Evolutionary conservation across 768 basidiomycete genomes (phyloP).

Genomic region (Neoboletus brunneissimus): DNA sequence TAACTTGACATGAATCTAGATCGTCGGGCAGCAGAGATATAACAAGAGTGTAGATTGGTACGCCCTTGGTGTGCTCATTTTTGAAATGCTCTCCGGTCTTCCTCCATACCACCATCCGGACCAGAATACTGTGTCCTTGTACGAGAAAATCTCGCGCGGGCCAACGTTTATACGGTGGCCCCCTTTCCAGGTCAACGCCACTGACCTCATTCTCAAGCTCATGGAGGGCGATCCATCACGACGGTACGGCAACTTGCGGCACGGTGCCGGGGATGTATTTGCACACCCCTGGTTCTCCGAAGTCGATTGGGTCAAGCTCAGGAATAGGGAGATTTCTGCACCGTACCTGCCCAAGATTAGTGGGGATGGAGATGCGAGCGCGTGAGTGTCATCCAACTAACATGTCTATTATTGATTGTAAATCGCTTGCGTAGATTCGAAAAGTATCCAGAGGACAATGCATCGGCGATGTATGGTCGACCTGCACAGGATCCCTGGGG

Average conservation of each 20-base stretch:
- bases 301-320: slow-evolving; percentile 85
- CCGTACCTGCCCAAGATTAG: slow-evolving; percentile 92
- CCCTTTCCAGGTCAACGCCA: slow-evolving; percentile 68
- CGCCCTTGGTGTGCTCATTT: slow-evolving; percentile 93
- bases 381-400: slow-evolving; percentile 47
- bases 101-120: slow-evolving; percentile 93
- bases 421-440: slow-evolving; percentile 54
- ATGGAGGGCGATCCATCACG: slow-evolving; percentile 87
- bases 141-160: slow-evolving; percentile 86
- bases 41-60: slow-evolving; percentile 99
- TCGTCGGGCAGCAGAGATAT: slow-evolving; percentile 80
- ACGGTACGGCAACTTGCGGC: slow-evolving; percentile 84
- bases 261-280: slow-evolving; percentile 91
- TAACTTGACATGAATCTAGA: slow-evolving; percentile 37
- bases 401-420: not conserved
- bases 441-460: slow-evolving; percentile 74
- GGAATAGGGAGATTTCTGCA: slow-evolving; percentile 83
- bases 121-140: slow-evolving; percentile 79
- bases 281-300: slow-evolving; percentile 92
- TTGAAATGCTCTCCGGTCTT: slow-evolving; percentile 95
- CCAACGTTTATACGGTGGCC: slow-evolving; percentile 80
- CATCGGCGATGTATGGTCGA: slow-evolving; percentile 55
- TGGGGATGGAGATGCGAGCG: slow-evolving; percentile 94
- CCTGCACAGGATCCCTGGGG: slow-evolving; percentile 61
- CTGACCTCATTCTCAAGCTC: slow-evolving; percentile 85